phyloP scores from a whole-genome alignment of 805 yeast species.

The Wickerhamia fluorescens region DNA sequence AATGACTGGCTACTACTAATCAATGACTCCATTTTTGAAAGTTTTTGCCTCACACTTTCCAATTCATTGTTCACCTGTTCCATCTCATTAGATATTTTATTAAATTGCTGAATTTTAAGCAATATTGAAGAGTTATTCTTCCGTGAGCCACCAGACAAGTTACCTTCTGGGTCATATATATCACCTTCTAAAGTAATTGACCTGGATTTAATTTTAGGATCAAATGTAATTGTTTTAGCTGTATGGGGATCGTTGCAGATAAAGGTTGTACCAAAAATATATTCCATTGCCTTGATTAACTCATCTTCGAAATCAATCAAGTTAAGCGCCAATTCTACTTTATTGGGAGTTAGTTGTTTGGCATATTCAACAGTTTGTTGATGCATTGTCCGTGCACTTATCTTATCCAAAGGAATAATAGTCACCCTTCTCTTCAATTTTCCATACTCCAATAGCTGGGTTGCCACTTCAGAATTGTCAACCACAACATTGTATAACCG shows the following conservation, averaged over 20 bases:
- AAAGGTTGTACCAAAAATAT: slow-evolving; percentile 84
- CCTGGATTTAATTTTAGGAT: slow-evolving; percentile 70
- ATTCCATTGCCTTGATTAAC: slow-evolving; percentile 77
- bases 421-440: slow-evolving; percentile 77
- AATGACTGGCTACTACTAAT: slow-evolving; percentile 45
- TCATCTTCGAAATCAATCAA: slow-evolving; percentile 68
- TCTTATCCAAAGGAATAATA: slow-evolving; percentile 85
- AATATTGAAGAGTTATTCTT: slow-evolving; percentile 52
- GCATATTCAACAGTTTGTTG: slow-evolving; percentile 54
- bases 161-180: slow-evolving; percentile 92
- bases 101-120: slow-evolving; percentile 59
- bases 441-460: slow-evolving; percentile 73
- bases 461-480: slow-evolving; percentile 79
- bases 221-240: slow-evolving; percentile 83
- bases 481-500: slow-evolving; percentile 85
- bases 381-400: slow-evolving; percentile 53
- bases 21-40: slow-evolving; percentile 36
- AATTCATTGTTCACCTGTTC: slow-evolving; percentile 39
- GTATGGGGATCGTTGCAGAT: slow-evolving; percentile 83
- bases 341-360: slow-evolving; percentile 68
- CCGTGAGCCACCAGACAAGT: slow-evolving; percentile 91
- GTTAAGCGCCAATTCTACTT: slow-evolving; percentile 85
- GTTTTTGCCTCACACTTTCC: slow-evolving; percentile 26
- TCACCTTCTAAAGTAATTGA: slow-evolving; percentile 92
- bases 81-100: slow-evolving; percentile 35